A percentile compares a stretch with the other conserved stretches of the same genome.
Evolutionary conservation across 805 yeast genomes (phyloP).

Genomic region (Torulaspora indica): DNA sequence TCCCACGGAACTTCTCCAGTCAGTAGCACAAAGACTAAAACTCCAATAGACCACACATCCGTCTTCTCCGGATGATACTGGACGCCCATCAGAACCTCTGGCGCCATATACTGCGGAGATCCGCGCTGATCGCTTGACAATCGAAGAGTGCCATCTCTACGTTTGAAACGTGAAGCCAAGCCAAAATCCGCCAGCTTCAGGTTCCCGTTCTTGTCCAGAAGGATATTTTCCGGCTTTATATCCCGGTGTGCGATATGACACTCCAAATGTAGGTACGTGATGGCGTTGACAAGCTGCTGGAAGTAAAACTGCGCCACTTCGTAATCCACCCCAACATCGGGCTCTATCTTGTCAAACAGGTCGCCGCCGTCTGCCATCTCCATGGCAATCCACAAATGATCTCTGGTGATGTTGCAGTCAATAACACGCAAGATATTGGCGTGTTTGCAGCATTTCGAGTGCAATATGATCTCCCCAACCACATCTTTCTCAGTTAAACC

Average conservation of each 20-base stretch:
- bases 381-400: conserved; percentile 62
- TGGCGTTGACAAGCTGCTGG: conserved; percentile 57
- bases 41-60: conserved; percentile 70
- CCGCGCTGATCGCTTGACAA: conserved; percentile 56
- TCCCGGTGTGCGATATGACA: conserved; percentile 73
- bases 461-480: conserved; percentile 54
- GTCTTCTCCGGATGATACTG: conserved; percentile 53
- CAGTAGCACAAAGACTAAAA: conserved; percentile 55
- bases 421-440: conserved; percentile 54
- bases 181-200: conserved; percentile 77
- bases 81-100: conserved; percentile 48
- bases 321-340: conserved; percentile 63
- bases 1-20: conserved; percentile 74
- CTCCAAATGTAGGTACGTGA: conserved; percentile 53
- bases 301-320: conserved; percentile 67
- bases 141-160: conserved; percentile 45
- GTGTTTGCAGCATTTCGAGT: conserved; percentile 53
- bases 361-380: conserved; percentile 75
- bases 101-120: conserved; percentile 76
- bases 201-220: conserved; percentile 59
- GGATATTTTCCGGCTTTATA: conserved; percentile 69
- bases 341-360: conserved; percentile 72
- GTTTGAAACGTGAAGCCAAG: conserved; percentile 56
- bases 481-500: conserved; percentile 41
- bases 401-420: conserved; percentile 49